Conservation (phyloP, 257 asterid species). For the Salvia rosmarinus region DNA sequence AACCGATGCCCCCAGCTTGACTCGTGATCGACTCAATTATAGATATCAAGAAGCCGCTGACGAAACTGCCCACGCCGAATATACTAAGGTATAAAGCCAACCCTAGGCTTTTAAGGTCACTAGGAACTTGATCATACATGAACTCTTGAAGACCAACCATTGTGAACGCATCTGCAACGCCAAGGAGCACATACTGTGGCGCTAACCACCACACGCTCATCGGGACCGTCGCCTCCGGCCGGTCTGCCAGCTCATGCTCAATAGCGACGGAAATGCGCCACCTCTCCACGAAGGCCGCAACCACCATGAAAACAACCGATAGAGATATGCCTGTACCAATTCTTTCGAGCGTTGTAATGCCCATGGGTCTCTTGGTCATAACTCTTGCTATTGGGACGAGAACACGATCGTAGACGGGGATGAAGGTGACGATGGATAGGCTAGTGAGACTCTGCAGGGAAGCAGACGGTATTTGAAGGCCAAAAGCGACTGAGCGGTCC, state of each 20-base stretch:
- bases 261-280: slow-evolving; percentile 42
- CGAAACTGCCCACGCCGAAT: slow-evolving; percentile 50
- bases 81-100: slow-evolving; percentile 32
- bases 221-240: slow-evolving; percentile 43
- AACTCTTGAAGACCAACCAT: slow-evolving; percentile 58
- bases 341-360: slow-evolving; percentile 53
- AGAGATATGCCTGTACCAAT: slow-evolving; percentile 40
- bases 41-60: slow-evolving; percentile 59
- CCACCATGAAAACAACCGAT: not conserved
- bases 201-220: slow-evolving; percentile 63
- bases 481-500: slow-evolving; percentile 30
- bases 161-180: slow-evolving; percentile 46
- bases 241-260: slow-evolving; percentile 38
- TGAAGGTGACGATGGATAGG: not conserved
- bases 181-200: slow-evolving; percentile 52
- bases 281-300: slow-evolving; percentile 51
- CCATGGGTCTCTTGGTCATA: slow-evolving; percentile 42
- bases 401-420: slow-evolving; percentile 47
- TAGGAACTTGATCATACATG: slow-evolving; percentile 57
- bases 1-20: slow-evolving; percentile 24
- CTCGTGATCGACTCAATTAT: too few species aligned
- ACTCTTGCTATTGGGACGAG: slow-evolving; percentile 44
- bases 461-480: slow-evolving; percentile 27
- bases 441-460: too few species aligned
- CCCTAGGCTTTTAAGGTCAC: slow-evolving; percentile 45